Evolutionary conservation across 2,329 filamentous ascomycete genomes (phyloP), one percentile per base, ranked within the genome.

Genomic region (Diplodia seriata): DNA sequence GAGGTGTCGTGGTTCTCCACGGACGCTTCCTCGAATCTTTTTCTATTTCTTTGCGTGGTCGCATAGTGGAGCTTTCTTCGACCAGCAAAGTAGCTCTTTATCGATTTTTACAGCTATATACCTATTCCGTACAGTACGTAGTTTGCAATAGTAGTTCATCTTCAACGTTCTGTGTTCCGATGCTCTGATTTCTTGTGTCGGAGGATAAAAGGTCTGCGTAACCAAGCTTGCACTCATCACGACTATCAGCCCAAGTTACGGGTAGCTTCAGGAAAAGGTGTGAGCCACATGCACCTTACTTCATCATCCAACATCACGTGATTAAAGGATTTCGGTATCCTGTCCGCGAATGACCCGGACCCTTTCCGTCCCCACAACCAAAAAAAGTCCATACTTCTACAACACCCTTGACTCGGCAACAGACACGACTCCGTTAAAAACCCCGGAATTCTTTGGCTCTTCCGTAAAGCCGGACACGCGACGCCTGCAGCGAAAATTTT

Each of bases 101-200:
- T 57, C 20, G 26, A 23, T 47, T 43, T 62, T 63, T 55, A 65
- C 54, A 65, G 62, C 62, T 65, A 65, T 65, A 65, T 65, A 65
- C 51, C 62, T 55, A 65, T 63, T 63, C 47, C 59, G 59, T 63
- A 63, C 59, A 51, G 59, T 51, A 63, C 59, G 59, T 63, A 63
- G 59, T 63, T 63, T 63, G 59, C 59, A 63, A 63, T 63, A 63
- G 43, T 51, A 63, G 59, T 63, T 51, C 50, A 51, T 23, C 43
- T 63, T 33, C 18, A 38, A 38, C 18, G 29, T 8, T 36, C 4
- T 14, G 20, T 50, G 40, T 33, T 31, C n/a, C 11, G 6, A 18
- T 55, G 15, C 15, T 33, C 6, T n/a, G 3, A 20, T 29, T 54
- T 26, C 31, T 33, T 33, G 26, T 26, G 26, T 26, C 26, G 26